Conservation (phyloP, 768 basidiomycete genomes). For the Multifurca ochricompacta region DNA sequence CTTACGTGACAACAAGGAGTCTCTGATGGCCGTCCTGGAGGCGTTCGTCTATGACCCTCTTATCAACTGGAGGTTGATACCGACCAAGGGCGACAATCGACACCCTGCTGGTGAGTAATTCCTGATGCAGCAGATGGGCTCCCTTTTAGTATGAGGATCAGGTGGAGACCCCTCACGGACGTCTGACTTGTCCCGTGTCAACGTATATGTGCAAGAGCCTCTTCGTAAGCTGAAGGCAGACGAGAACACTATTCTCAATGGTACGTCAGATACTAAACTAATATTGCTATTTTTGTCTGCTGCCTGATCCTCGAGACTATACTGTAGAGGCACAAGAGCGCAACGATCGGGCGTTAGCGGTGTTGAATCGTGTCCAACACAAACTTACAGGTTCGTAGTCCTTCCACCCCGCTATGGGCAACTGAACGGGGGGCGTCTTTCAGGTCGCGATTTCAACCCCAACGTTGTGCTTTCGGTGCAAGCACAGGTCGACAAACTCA, state of each 20-base stretch:
- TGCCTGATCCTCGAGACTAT: not conserved
- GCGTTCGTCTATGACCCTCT: constrained; percentile 98
- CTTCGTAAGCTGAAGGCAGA: constrained; percentile 80
- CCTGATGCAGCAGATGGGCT: constrained; percentile 3
- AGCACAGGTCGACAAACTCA: constrained; percentile 86
- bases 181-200: constrained; percentile 55
- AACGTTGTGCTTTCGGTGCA: constrained; percentile 64
- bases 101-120: constrained; percentile 52
- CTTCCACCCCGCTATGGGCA: not conserved
- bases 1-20: constrained; percentile 93
- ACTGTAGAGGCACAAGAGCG: constrained; percentile 69
- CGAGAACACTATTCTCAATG: constrained; percentile 90
- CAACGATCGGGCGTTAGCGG: constrained; percentile 83
- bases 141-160: constrained; percentile 23
- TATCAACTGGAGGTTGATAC: constrained; percentile 94
- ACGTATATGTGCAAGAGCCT: constrained; percentile 72
- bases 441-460: constrained; percentile 92
- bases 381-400: constrained; percentile 74
- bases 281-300: not conserved
- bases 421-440: constrained; percentile 1
- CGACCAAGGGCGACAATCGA: constrained; percentile 67
- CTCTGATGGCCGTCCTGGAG: constrained; percentile 97
- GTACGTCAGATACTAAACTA: constrained; percentile 36
- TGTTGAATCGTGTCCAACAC: constrained; percentile 91
- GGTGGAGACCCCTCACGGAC: constrained; percentile 47